Percentiles rank a stretch among this genome's conserved stretches.
phyloP scores from a whole-genome alignment of 495 filamentous ascomycete genomes.

The Aspergillus sclerotioniger region DNA sequence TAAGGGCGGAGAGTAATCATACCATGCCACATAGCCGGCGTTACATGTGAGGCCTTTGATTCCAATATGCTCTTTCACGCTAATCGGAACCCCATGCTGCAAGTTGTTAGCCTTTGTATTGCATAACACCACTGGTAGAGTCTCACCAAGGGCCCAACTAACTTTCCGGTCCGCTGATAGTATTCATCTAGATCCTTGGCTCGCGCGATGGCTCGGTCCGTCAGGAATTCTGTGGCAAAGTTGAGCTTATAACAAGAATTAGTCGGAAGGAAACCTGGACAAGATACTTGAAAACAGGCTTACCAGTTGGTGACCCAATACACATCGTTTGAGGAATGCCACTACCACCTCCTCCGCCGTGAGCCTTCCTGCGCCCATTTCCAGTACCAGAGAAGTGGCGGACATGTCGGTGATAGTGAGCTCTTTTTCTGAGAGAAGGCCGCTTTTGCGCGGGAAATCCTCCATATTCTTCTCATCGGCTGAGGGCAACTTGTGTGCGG shows the following conservation, averaged over 20 bases:
- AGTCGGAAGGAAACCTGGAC: background rate
- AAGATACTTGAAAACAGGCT: background rate
- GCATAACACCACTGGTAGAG: slow-evolving; percentile 19
- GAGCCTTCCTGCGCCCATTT: slow-evolving; percentile 46
- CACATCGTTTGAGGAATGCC: slow-evolving; percentile 61
- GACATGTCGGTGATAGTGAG: slow-evolving; percentile 58
- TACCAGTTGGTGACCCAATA: slow-evolving; percentile 58
- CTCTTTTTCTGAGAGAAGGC: slow-evolving; percentile 52
- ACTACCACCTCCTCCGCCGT: slow-evolving; percentile 56
- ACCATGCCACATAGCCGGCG: slow-evolving; percentile 43
- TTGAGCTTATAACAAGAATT: slow-evolving; percentile 39
- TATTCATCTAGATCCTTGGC: slow-evolving; percentile 59
- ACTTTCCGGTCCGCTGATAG: slow-evolving; percentile 33
- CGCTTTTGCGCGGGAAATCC: slow-evolving; percentile 42
- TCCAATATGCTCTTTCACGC: slow-evolving; percentile 65
- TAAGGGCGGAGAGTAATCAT: background rate
- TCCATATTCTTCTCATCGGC: slow-evolving; percentile 35
- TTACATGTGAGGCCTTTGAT: slow-evolving; percentile 47
- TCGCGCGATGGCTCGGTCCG: slow-evolving; percentile 57
- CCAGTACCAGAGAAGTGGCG: slow-evolving; percentile 49
- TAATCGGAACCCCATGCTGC: slow-evolving; percentile 66
- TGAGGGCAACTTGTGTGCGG: slow-evolving; percentile 29
- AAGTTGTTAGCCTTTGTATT: slow-evolving; percentile 12
- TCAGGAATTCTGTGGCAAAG: slow-evolving; percentile 67
- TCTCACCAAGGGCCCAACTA: slow-evolving; percentile 40